A percentile compares a stretch with the other conserved stretches of the same genome.
These are phyloP conservation scores for Rhytidiadelphus loreus DNA, from an alignment of 225 moss, liverwort and hornwort species.

Conservation along the genomic window DNA sequence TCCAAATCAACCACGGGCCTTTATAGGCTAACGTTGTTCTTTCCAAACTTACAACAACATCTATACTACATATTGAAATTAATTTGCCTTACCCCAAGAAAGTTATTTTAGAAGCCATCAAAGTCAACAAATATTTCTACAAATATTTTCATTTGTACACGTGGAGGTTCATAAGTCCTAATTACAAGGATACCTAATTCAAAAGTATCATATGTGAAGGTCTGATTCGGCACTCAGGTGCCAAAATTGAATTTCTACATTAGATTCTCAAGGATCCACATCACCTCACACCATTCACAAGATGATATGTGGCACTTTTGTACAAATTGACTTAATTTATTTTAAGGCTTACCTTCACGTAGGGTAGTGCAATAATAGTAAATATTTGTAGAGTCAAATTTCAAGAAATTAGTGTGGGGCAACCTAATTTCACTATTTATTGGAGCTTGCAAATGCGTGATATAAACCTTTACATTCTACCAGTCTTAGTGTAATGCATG, in stretches of 20 bases:
- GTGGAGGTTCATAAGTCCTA: not conserved
- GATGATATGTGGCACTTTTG: no score
- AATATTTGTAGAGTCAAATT: not conserved
- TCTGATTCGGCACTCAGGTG: no score
- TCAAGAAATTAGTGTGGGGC: not conserved
- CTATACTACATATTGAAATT: not conserved
- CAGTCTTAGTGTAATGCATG: not conserved
- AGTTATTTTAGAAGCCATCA: not conserved
- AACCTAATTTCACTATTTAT: not conserved
- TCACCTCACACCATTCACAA: no score
- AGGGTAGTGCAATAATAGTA: not conserved
- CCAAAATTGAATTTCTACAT: no score
- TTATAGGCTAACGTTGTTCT: not conserved
- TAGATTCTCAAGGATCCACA: no score
- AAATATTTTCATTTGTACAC: not conserved
- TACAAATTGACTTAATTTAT: no score
- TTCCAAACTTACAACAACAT: not conserved
- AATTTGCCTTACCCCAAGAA: not conserved
- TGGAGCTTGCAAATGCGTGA: not conserved
- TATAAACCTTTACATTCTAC: not conserved
- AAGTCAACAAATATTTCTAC: not conserved
- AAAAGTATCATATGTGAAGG: no score
- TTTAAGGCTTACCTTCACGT: no score
- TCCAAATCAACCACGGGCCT: no score
- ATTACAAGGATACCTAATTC: not conserved